phyloP scores from a whole-genome alignment of 148 eudicot species.

The Persicaria maculosa region DNA sequence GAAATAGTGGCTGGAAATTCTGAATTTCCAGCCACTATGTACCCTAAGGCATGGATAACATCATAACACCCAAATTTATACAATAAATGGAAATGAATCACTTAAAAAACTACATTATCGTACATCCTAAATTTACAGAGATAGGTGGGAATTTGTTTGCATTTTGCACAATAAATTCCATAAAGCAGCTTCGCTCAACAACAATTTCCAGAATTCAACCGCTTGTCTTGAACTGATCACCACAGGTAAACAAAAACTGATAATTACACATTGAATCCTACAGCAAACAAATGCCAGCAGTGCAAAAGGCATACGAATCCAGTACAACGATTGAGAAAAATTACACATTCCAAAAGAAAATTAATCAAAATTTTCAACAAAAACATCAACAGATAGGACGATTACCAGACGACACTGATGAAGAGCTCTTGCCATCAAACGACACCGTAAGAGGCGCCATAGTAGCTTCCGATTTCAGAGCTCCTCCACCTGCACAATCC shows the following conservation, averaged over 20 bases:
- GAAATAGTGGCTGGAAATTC: no score
- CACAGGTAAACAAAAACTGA: not conserved
- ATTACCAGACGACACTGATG: conserved; percentile 34
- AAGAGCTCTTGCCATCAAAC: conserved; percentile 35
- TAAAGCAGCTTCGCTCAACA: not conserved
- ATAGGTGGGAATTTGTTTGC: not conserved
- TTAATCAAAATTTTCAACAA: not conserved
- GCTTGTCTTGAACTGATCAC: not conserved
- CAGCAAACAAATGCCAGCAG: not conserved
- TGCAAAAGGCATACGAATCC: not conserved
- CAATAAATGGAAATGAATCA: not conserved
- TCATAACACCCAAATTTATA: not conserved
- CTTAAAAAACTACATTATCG: not conserved
- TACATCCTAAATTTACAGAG: not conserved
- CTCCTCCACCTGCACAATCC: not conserved
- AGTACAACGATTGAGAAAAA: not conserved
- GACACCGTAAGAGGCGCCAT: conserved; percentile 54
- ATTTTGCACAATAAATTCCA: not conserved
- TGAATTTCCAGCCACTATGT: not conserved
- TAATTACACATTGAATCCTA: not conserved
- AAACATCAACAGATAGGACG: not conserved
- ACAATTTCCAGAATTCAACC: not conserved
- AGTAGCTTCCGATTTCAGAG: not conserved
- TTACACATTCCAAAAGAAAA: not conserved
- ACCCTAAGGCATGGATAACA: not conserved